Evolutionary conservation across 495 filamentous ascomycete genomes (phyloP), one percentile per base, ranked within the genome.

Genomic region (Bryoglossum gracile): DNA sequence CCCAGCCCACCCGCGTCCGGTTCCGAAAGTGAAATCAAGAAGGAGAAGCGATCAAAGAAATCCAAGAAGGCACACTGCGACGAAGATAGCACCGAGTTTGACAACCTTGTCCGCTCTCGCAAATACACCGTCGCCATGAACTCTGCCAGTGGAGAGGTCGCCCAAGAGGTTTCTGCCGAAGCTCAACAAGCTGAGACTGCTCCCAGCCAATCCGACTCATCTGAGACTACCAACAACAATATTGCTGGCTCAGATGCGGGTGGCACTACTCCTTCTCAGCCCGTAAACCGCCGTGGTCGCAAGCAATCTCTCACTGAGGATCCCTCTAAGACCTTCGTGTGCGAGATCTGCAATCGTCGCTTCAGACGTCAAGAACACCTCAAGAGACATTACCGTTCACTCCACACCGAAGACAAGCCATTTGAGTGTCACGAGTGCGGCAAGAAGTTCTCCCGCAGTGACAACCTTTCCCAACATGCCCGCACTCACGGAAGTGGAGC

Each of bases 221-320:
- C 57, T 13, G 57, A 60, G 48, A 51, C 59, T 38, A 59, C 60
- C n/a, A 61, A 62, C 43, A 65, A 65, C 41, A 58, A 65, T 18
- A 62, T 67, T 50, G 58, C 62, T 9, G 51, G 49, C 9, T 61
- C 60, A 25, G 58, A 63, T 18, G 46, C 43, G 33, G 58, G 58
- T 44, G 35, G 13, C 22, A 54, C 42, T 16, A 42, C 48, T 25
- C 62, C 76, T 24, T 61, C 74, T 8, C 76, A 78, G 19, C 86
- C 84, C 8, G 78, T 87, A 57, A 91, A 86, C 68, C 94, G 92
- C 55, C 89, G 92, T 48, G 92, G 92, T 24, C 90, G 92, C 65
- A 99, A 99, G 80, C 92, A 99, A 70, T 97, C 94, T 0, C 67
- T 97, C 63, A 97, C 92, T 14, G 92, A 99, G 54, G 92, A 99